A percentile compares a stretch with the other conserved stretches of the same genome.
phyloP scores from a whole-genome alignment of 768 basidiomycete species.

The Podaxis carcinomalis region DNA sequence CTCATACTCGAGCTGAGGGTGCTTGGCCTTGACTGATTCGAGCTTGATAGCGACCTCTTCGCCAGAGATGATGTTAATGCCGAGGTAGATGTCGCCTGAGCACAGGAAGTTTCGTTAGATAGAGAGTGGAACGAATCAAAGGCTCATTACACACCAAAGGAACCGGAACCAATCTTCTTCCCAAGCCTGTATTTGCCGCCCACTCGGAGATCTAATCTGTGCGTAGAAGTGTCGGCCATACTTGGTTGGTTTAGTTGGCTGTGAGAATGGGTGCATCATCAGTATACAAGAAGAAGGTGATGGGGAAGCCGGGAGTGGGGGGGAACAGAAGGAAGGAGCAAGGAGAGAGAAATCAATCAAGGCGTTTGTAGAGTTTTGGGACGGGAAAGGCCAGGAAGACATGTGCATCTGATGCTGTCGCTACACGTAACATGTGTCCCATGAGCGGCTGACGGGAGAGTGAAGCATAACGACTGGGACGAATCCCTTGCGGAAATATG shows the following conservation, averaged over 20 bases:
- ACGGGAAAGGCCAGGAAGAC: constrained; percentile 32
- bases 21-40: constrained; percentile 99
- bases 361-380: constrained; percentile 21
- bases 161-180: constrained; percentile 99
- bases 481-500: neutral
- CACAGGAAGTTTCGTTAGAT: constrained; percentile 9
- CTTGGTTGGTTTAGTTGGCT: constrained; percentile 14
- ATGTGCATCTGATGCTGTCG: constrained; percentile 39
- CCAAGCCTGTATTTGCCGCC: constrained; percentile 97
- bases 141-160: constrained; percentile 69
- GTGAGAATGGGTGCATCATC: constrained; percentile 13
- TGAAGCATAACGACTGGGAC: constrained; percentile 10
- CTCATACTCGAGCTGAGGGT: constrained; percentile 99
- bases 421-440: constrained; percentile 26
- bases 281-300: neutral
- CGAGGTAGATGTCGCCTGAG: constrained; percentile 96
- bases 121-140: constrained; percentile 1
- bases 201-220: constrained; percentile 81
- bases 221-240: constrained; percentile 72
- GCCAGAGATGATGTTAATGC: constrained; percentile 99
- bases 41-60: constrained; percentile 99
- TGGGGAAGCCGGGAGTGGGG: constrained; percentile 14
- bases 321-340: constrained; percentile 18
- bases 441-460: constrained; percentile 24
- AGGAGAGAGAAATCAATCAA: constrained; percentile 21